Evolutionary conservation across 805 yeast species (phyloP), one percentile per base, ranked within the genome.

Genomic region (Wickerhamomyces bovis): DNA sequence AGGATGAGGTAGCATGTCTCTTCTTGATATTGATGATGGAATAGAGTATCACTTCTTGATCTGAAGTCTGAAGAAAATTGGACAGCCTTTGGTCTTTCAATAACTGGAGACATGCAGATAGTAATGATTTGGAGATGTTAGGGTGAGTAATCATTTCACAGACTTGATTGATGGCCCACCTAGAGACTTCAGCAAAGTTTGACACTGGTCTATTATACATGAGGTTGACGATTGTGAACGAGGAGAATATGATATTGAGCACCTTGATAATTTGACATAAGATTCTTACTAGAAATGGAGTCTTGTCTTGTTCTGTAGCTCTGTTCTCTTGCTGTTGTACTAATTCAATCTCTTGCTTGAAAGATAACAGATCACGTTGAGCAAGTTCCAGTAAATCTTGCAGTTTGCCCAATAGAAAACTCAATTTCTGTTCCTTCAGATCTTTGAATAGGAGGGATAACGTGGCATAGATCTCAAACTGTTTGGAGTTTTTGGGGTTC

Each of bases 381-480:
- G 53, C 26, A 3, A 49, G 16, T 8, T 30, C 42, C 4, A 47
- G 18, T 3, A 57, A 36, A 2, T 47, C 53, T 3, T 46, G 22
- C 7, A 58, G 23, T 9, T 22, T 26, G 0, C 45, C 19, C 1
- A 43, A 10, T 11, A 57, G 35, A 4, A 49, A 22, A 0, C 33
- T n/a, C 0, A 45, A 25, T 22, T 45, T 52, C 21, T 39, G 49
- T 11, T 58, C 61, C 6, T 46, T 45, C 5, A 57, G 26, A 15
- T 59, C 60, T 33, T 56, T 60, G 6, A 60, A 19, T 1, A 60
- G 38, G 2, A 50, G 20, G 36, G 52, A 53, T 31, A 57, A 48
- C 0, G 60, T 48, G 2, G 63, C 61, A 44, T 60, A 60, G 5
- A 60, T 52, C 44, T 60, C 64, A 49, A 59, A 60, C 33, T 49